Evolutionary conservation across 352 stramenopile species (phyloP).

Genomic region (Aphanomyces stellatus): DNA sequence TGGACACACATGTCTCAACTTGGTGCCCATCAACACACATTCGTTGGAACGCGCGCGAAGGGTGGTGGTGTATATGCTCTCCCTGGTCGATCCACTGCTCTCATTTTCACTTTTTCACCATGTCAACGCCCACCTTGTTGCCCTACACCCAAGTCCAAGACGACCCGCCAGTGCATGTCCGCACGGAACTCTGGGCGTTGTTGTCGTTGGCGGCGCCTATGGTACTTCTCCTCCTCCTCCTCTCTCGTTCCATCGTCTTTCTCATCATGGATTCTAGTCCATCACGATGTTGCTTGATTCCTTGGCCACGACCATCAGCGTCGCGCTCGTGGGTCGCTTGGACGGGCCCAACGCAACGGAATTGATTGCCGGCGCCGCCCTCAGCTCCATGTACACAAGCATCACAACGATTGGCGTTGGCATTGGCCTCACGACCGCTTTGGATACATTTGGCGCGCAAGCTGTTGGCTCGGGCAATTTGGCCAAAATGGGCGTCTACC

Average conservation of each 20-base stretch:
- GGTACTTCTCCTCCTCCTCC: not conserved
- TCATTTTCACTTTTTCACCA: no score
- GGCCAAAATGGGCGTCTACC: slow-evolving; percentile 71
- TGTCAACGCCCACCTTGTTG: no score
- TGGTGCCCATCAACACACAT: no score
- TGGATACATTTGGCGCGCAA: slow-evolving; percentile 84
- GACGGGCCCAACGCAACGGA: slow-evolving; percentile 31
- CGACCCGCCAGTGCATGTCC: not conserved
- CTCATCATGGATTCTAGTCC: slow-evolving; percentile 13
- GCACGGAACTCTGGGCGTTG: not conserved
- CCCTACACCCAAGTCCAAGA: no score
- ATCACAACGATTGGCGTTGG: slow-evolving; percentile 58
- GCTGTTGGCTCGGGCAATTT: slow-evolving; percentile 61
- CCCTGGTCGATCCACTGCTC: no score
- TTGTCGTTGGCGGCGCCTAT: not conserved
- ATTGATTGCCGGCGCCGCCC: slow-evolving; percentile 40
- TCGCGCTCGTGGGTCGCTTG: slow-evolving; percentile 52
- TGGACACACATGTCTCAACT: no score
- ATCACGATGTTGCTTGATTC: slow-evolving; percentile 60
- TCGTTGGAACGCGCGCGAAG: no score
- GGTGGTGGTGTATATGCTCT: no score
- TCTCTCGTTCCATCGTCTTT: no score
- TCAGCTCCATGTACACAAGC: slow-evolving; percentile 35
- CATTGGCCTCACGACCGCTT: slow-evolving; percentile 66
- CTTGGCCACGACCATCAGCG: slow-evolving; percentile 42